A percentile compares a stretch with the other conserved stretches of the same genome.
These are phyloP conservation scores for Linum trigynum DNA, from an alignment of 345 rosid genomes.

Conservation along the genomic window DNA sequence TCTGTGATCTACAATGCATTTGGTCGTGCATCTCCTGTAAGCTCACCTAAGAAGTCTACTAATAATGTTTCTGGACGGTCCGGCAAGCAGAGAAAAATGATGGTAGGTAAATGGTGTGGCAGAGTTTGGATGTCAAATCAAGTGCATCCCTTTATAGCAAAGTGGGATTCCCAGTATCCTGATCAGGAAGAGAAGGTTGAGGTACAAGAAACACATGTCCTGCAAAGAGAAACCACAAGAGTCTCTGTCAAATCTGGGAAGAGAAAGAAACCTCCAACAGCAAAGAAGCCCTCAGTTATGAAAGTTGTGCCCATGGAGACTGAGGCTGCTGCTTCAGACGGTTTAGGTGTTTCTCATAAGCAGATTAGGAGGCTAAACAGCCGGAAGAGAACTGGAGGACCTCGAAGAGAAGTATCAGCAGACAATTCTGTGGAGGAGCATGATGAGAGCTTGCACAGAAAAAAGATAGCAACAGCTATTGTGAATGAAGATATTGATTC, in stretches of 20 bases:
- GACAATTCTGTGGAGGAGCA: conserved; percentile 35
- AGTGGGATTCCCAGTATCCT: conserved; percentile 42
- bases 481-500: conserved; percentile 42
- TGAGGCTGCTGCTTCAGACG: conserved; percentile 48
- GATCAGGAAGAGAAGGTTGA: conserved; percentile 49
- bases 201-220: conserved; percentile 25
- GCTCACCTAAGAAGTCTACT: conserved; percentile 30
- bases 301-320: conserved; percentile 30
- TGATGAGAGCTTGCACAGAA: conserved; percentile 17
- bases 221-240: conserved; percentile 26
- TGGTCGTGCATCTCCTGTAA: conserved; percentile 58
- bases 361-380: conserved; percentile 29
- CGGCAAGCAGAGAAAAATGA: conserved; percentile 58
- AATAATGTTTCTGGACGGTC: conserved; percentile 37
- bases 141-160: conserved; percentile 67
- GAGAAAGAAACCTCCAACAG: conserved; percentile 49
- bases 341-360: conserved; percentile 32
- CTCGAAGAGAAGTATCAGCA: conserved; percentile 28
- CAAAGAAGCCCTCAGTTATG: conserved; percentile 34
- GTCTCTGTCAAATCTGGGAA: conserved; percentile 41
- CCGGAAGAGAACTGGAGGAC: conserved; percentile 31
- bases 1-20: conserved; percentile 71
- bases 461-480: conserved; percentile 19
- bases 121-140: conserved; percentile 97
- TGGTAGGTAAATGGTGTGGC: conserved; percentile 97